These are phyloP conservation scores for Dorcoceras hygrometricum DNA, from an alignment of 257 asterid species.

Conservation along the genomic window DNA sequence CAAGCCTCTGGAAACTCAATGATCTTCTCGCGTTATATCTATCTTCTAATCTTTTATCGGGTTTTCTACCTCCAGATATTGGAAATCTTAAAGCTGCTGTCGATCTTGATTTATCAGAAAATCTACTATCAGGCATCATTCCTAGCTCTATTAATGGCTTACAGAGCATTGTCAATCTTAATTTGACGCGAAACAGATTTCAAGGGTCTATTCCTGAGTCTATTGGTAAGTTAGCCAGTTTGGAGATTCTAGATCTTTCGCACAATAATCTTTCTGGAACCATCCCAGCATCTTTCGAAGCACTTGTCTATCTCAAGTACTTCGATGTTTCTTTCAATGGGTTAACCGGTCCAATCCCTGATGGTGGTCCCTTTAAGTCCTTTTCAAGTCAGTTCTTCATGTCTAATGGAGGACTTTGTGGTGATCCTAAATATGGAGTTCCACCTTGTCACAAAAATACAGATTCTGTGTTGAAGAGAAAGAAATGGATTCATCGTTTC, in stretches of 20 bases:
- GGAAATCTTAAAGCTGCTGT: not conserved
- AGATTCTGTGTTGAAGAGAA: not conserved
- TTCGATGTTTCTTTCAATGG: no score
- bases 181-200: slow-evolving; percentile 27
- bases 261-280: slow-evolving; percentile 29
- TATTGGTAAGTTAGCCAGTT: slow-evolving; percentile 18
- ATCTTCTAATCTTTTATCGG: slow-evolving; percentile 4
- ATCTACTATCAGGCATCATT: slow-evolving; percentile 11
- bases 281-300: slow-evolving; percentile 33
- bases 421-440: no score
- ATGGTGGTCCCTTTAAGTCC: no score
- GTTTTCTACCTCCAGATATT: not conserved
- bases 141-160: not conserved
- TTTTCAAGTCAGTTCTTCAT: no score
- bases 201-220: slow-evolving; percentile 28
- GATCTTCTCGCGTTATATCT: slow-evolving; percentile 8
- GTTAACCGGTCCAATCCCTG: no score
- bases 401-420: no score
- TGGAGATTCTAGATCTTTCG: slow-evolving; percentile 29
- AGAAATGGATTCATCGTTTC: not conserved
- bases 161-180: no score
- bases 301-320: no score
- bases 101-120: not conserved
- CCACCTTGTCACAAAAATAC: not conserved
- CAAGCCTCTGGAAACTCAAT: not conserved